A percentile compares a stretch with the other conserved stretches of the same genome.
phyloP scores from a whole-genome alignment of 2,329 filamentous ascomycete species.

The Corniculantispora saksenae region DNA sequence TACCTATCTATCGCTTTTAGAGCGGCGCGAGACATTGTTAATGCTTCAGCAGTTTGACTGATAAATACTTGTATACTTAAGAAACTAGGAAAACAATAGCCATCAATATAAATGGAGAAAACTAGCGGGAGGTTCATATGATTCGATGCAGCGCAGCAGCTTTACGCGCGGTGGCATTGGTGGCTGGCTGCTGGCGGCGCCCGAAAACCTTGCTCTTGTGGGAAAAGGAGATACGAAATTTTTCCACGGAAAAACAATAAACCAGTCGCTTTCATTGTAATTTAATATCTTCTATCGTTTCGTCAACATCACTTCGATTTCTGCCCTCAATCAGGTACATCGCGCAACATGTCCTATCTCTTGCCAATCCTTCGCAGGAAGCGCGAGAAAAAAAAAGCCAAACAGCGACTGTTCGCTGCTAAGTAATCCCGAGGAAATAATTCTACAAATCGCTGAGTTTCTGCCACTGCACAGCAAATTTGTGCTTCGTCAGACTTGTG shows the following conservation, averaged over 20 bases:
- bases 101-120: too few relatives aligned
- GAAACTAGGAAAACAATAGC: background rate
- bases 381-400: background rate
- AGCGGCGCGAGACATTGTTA: constrained; percentile 12
- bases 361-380: background rate
- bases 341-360: background rate
- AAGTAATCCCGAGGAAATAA: background rate
- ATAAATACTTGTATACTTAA: background rate
- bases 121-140: too few relatives aligned
- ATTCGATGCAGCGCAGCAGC: background rate
- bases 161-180: background rate
- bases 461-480: background rate
- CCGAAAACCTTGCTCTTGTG: background rate
- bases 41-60: background rate
- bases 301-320: background rate
- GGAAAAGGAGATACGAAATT: background rate
- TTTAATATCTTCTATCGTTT: background rate
- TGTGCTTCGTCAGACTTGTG: background rate
- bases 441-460: background rate
- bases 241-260: too few relatives aligned
- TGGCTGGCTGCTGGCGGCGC: background rate
- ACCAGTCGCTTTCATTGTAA: too few relatives aligned
- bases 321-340: background rate
- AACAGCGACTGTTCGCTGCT: background rate
- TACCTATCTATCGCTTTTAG: background rate